Base-by-base conservation (phyloP, 139 green algal genomes). In the Ettlia oleoabundans region DNA sequence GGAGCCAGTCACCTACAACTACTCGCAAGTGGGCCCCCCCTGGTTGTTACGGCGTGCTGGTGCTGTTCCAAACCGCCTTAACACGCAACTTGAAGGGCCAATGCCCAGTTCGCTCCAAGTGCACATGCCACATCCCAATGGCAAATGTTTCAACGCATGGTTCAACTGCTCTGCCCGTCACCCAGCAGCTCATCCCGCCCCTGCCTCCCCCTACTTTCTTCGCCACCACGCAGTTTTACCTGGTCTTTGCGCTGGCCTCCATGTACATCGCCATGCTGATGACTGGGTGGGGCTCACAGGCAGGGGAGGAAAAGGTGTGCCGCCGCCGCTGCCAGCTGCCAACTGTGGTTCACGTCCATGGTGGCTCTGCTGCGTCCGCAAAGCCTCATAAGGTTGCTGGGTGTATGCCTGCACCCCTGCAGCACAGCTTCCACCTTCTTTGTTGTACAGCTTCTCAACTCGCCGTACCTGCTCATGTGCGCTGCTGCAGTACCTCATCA, bases 211-310 rank as follows among this genome's bases (percentile, higher is more conserved):
- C 47, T 24, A 10, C 47, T 15, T 58, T 15, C 47, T 58, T 58
- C 47, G 13, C 47, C 47, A 24, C 15, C 52, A 47, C 30, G 72
- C 98, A 98, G 89, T 99, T 99, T 90, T 97, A 99, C 89, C 66
- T 98, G 67, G 94, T 99, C 61, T 99, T 99, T 84, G 94, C 95
- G 2, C 88, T 98, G 66, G 96, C 96, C 2, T 92, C 82, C 88
- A 95, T 96, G 89, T 99, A 99, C 88, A 92, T 98, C 35, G 94
- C 94, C 26, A 99, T 98, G 97, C 92, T 99, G 30, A 94, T 99
- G 90, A 99, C 97, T 4, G 94, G 95, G 6, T 99, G 97, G 97
- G 97, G 97, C 82, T 75, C 38, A 80, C 78, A 32, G 86, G 86
- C 13, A 84, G 91, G 82, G 84, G 93, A 82, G 62, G 62, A 61